Evolutionary conservation across 1,139 yeast species (phyloP), one percentile per base, ranked within the genome.

Genomic region (Blastobotrys buckinghamii): DNA sequence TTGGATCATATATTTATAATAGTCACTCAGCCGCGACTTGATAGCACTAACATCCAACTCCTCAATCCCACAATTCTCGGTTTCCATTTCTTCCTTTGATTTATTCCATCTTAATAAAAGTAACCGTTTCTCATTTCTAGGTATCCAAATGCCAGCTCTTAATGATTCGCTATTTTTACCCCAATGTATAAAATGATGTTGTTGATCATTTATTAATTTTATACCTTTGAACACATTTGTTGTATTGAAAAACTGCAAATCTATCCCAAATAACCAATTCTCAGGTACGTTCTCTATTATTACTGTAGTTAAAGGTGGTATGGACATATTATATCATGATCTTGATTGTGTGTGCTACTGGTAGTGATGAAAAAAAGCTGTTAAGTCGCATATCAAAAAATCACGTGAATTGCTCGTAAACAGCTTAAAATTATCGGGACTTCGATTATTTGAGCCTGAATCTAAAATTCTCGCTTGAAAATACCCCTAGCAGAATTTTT

Each of bases 181-280:
- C 66, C 70, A 70, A 50, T 72, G 75, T 15, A 71, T 53, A 4
- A 66, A 55, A 55, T 72, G 76, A 6, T 67, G 42, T 1, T 75
- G 75, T n/a, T 59, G 51, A 1, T 69, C 67, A 15, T n/a, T n/a
- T n/a, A 72, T 59, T 20, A 62, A 58, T 47, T 70, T 70, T 46
- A 72, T 57, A 1, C 76, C 76, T 44, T 53, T 60, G 39, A 71
- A 61, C 12, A 58, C 52, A 0, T 58, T 48, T 16, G 66, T 68
- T 2, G 72, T 51, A 37, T 66, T 62, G 59, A 72, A 71, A 53
- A 68, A 70, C 40, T 66, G 68, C 10, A 67, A 50, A 50, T 72
- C 74, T 10, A 71, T 62, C 2, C 75, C 76, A 0, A 69, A 57
- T 1, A 66, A 56, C 62, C 70, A 65, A n/a, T 50, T 59, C 1